Conservation (phyloP, 2,329 filamentous ascomycete species). For the Trichoderma sp. region DNA sequence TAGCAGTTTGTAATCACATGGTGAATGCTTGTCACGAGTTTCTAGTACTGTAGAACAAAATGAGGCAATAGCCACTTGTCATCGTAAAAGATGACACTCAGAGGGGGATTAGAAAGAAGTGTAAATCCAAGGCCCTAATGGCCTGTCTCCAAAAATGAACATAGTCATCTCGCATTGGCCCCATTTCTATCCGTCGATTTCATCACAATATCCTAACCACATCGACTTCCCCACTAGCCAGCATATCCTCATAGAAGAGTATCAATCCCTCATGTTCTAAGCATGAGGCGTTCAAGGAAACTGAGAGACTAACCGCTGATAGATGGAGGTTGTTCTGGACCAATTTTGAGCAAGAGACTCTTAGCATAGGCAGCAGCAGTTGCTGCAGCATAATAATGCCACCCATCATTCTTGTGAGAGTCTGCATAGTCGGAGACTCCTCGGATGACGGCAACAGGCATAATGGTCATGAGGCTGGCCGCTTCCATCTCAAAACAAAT, state of each 20-base stretch:
- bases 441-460: not conserved
- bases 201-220: too few relatives aligned
- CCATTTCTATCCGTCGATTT: too few relatives aligned
- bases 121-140: too few relatives aligned
- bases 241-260: not conserved
- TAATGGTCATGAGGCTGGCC: not conserved
- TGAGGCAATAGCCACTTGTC: too few relatives aligned
- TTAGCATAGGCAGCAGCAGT: not conserved
- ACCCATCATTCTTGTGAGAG: not conserved
- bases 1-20: too few relatives aligned
- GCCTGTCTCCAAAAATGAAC: too few relatives aligned
- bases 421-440: not conserved
- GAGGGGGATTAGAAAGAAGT: too few relatives aligned
- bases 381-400: not conserved
- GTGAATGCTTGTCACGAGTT: too few relatives aligned
- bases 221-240: too few relatives aligned
- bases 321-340: not conserved
- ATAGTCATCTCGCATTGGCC: too few relatives aligned
- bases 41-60: too few relatives aligned
- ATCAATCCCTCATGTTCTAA: not conserved
- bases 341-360: not conserved
- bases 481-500: not conserved
- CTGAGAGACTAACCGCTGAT: not conserved
- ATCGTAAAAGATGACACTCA: too few relatives aligned
- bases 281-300: not conserved